Evolutionary conservation across 1,139 yeast genomes (phyloP).

Genomic region (Debaryomycetaceae sp.): DNA sequence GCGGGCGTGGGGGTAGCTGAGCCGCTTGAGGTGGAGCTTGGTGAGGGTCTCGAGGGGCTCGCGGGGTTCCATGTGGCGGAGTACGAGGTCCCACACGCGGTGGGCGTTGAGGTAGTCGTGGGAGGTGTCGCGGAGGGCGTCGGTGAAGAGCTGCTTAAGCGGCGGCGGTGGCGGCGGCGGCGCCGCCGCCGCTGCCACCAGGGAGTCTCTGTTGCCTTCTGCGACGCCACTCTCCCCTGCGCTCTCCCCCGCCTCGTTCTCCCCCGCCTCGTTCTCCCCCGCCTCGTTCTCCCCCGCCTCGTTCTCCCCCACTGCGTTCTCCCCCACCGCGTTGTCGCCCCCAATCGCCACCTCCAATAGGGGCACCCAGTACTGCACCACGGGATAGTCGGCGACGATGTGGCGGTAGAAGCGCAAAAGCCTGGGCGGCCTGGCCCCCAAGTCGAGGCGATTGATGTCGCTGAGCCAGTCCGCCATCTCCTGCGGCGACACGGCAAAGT

Average conservation of each 20-base stretch:
- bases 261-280: too few relatives aligned
- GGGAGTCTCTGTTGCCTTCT: too few relatives aligned
- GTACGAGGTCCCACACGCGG: slow-evolving; percentile 29
- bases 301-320: too few relatives aligned
- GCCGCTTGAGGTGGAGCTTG: slow-evolving; percentile 28
- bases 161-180: too few relatives aligned
- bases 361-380: slow-evolving; percentile 17
- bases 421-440: slow-evolving; percentile 10
- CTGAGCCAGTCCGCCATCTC: slow-evolving; percentile 27
- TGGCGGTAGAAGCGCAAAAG: slow-evolving; percentile 17
- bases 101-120: slow-evolving; percentile 33
- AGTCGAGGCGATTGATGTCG: slow-evolving; percentile 15
- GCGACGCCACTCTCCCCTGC: too few relatives aligned
- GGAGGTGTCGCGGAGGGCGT: slow-evolving; percentile 24
- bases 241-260: too few relatives aligned
- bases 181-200: too few relatives aligned
- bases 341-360: slow-evolving; percentile 15
- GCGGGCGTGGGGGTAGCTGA: slow-evolving; percentile 38
- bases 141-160: slow-evolving; percentile 14
- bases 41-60: slow-evolving; percentile 16
- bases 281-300: too few relatives aligned
- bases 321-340: too few relatives aligned
- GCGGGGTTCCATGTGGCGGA: slow-evolving; percentile 12
- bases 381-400: slow-evolving; percentile 16
- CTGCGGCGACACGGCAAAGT: slow-evolving; percentile 16